Conservation (phyloP, 345 rosid species). For the Populus alba region DNA sequence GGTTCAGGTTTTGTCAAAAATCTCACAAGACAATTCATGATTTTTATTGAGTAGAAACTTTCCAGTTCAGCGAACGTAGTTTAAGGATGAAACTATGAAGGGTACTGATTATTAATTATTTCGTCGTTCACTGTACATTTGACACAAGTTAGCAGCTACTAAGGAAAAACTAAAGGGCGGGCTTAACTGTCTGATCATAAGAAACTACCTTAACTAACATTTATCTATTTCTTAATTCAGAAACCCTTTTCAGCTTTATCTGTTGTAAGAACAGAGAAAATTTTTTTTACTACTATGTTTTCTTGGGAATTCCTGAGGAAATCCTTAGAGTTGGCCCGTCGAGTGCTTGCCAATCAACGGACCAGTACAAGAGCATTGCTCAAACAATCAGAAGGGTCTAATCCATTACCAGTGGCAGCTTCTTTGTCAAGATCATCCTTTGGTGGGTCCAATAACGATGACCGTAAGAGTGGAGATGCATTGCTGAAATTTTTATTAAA, state of each 20-base stretch:
- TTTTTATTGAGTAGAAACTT: too few species aligned
- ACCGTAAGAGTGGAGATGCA: conserved; percentile 1
- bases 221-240: not conserved
- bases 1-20: too few species aligned
- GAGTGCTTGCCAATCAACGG: not conserved
- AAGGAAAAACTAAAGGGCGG: not conserved
- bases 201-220: not conserved
- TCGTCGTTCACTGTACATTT: too few species aligned
- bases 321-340: not conserved
- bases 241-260: not conserved
- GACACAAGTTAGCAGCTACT: too few species aligned
- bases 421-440: conserved; percentile 1
- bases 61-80: too few species aligned
- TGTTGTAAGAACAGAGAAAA: not conserved
- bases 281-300: not conserved
- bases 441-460: conserved; percentile 10
- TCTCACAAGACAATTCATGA: too few species aligned
- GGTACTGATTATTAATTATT: too few species aligned
- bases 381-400: conserved; percentile 4
- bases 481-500: conserved; percentile 11
- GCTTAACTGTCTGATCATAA: conserved; percentile 4
- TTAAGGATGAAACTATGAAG: too few species aligned
- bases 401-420: not conserved
- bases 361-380: not conserved
- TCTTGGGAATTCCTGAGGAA: not conserved